Evolutionary conservation across 176 grass and related monocot species (phyloP), one percentile per base, ranked within the genome.

Genomic region (Olyra latifolia): DNA sequence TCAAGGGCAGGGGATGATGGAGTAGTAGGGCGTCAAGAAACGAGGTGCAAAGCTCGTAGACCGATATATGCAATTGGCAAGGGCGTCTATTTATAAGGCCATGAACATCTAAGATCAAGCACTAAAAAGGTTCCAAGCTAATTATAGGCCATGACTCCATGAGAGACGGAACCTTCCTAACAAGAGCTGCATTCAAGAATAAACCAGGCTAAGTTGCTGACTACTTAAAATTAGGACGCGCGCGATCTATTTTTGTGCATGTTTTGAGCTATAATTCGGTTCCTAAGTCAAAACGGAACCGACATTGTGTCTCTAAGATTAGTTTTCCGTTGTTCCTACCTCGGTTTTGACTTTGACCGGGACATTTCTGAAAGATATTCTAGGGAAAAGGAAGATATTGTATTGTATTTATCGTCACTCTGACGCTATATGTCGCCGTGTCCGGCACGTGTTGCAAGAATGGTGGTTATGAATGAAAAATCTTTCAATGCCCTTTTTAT

Each of bases 291-390:
- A 44, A 71, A 71, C 57, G 71, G 62, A 87, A 82, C 72, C 25
- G 16, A 32, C 74, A 42, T 22, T 43, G 53, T 14, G 30, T 12
- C 54, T 69, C 87, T 59, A 85, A 80, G 82, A 89, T 85, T 85
- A 89, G 87, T 56, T 85, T 61, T 35, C 62, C 80, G 76, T 75
- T 75, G 45, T 62, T 89, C 76, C 15, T 88, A 84, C 69, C 25
- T 69, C 20, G 7, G 52, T 80, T 89, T 89, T 80, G 82, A 89
- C 82, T 89, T 89, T 80, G 82, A 89, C 82, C 71, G 76, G n/a
- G 76, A 63, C 47, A 23, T 25, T 13, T 2, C 62, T 44, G 3
- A 42, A 60, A 48, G 30, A 5, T 27, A 38, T 82, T 53, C 7
- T 3, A 75, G 30, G 57, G 84, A 69, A 80, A 63, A 9, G 46